These are phyloP conservation scores for Hypsizygus marmoreus DNA, from an alignment of 768 basidiomycete genomes.

Conservation along the genomic window DNA sequence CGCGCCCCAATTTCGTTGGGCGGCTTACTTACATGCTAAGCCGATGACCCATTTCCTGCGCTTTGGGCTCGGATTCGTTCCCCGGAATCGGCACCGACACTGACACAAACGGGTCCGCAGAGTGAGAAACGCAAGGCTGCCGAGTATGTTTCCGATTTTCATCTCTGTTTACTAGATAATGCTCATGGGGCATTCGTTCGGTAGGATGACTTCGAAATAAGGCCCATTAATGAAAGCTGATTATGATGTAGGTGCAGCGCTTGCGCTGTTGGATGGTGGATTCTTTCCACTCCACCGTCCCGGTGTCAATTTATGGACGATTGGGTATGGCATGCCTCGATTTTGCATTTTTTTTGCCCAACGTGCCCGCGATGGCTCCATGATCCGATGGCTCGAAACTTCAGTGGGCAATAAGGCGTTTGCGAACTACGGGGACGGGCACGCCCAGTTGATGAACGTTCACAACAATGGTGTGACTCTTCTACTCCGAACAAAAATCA, in stretches of 20 bases:
- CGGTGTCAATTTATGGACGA: conserved; percentile 33
- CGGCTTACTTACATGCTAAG: no score
- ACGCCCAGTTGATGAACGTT: conserved; percentile 22
- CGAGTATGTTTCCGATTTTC: conserved; percentile 35
- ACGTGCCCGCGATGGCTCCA: neutral
- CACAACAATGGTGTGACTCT: conserved; percentile 14
- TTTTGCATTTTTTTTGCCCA: conserved; percentile 7
- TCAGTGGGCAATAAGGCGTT: conserved; percentile 39
- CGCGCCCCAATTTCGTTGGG: conserved; percentile 44
- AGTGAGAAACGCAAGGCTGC: conserved; percentile 49
- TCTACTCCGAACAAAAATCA: neutral
- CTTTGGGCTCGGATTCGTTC: conserved; percentile 44
- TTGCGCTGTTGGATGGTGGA: conserved; percentile 50
- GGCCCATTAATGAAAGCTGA: no score
- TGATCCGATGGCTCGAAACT: neutral
- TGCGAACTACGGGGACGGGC: conserved; percentile 25
- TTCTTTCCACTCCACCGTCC: conserved; percentile 55
- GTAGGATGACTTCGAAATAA: no score
- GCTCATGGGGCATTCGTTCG: conserved; percentile 45
- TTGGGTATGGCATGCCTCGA: conserved; percentile 47
- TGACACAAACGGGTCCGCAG: conserved; percentile 46
- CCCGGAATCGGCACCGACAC: conserved; percentile 46
- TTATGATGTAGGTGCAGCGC: conserved; percentile 33
- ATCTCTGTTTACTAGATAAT: conserved; percentile 31
- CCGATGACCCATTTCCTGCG: no score